Evolutionary conservation across 2,329 filamentous ascomycete species (phyloP).

Genomic region (Tricladium varicosporioides): DNA sequence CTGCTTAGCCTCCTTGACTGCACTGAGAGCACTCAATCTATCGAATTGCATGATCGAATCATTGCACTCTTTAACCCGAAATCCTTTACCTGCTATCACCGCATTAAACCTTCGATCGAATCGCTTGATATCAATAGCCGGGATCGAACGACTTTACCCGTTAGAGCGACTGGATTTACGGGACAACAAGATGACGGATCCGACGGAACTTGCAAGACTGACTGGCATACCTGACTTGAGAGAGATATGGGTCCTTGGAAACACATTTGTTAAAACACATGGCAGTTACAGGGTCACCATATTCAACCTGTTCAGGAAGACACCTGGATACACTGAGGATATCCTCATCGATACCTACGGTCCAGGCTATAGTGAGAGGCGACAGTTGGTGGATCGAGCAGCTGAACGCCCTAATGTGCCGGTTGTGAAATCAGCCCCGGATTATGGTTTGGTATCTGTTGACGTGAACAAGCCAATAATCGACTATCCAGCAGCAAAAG

Average conservation of each 20-base stretch:
- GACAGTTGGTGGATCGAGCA: slow-evolving; percentile 77
- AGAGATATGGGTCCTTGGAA: slow-evolving; percentile 89
- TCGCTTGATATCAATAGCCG: slow-evolving; percentile 80
- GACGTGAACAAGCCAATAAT: slow-evolving; percentile 68
- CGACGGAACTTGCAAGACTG: slow-evolving; percentile 82
- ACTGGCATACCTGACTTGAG: slow-evolving; percentile 88
- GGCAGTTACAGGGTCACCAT: slow-evolving; percentile 82
- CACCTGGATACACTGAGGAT: slow-evolving; percentile 87
- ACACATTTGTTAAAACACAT: slow-evolving; percentile 87
- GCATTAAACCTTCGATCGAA: slow-evolving; percentile 90
- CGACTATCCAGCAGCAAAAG: slow-evolving; percentile 49
- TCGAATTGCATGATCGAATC: slow-evolving; percentile 98
- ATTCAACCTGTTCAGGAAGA: slow-evolving; percentile 92
- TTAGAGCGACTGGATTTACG: slow-evolving; percentile 87
- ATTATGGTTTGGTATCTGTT: slow-evolving; percentile 55
- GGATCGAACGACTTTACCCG: slow-evolving; percentile 84
- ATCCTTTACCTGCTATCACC: slow-evolving; percentile 87
- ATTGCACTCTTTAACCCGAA: slow-evolving; percentile 80
- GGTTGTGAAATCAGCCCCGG: slow-evolving; percentile 69
- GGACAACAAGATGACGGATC: slow-evolving; percentile 89
- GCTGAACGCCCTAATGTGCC: slow-evolving; percentile 75
- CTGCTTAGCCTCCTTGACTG: slow-evolving; percentile 78
- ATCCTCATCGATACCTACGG: slow-evolving; percentile 82
- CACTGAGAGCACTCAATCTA: slow-evolving; percentile 87
- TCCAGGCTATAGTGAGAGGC: slow-evolving; percentile 82